phyloP scores from a whole-genome alignment of 2,329 filamentous ascomycete species.

The Clonostachys rosea region DNA sequence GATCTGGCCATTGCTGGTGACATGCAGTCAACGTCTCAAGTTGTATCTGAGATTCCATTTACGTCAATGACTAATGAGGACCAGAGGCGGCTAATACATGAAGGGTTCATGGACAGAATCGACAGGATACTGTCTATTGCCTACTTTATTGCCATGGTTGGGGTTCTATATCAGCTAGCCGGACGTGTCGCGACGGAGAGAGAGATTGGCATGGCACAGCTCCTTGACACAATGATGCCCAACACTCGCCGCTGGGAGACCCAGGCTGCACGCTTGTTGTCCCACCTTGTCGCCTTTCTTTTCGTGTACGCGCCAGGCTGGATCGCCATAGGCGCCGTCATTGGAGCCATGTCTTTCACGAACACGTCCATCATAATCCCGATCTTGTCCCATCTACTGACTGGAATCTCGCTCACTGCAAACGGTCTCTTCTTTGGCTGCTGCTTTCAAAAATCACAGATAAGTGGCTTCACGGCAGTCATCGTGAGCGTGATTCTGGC shows the following conservation, averaged over 20 bases:
- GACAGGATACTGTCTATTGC: not conserved
- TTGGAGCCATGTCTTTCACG: constrained; percentile 18
- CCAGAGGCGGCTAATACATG: not conserved
- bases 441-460: constrained; percentile 22
- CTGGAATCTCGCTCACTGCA: constrained; percentile 53
- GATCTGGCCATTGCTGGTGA: not conserved
- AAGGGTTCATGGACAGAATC: not conserved
- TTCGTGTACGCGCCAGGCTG: constrained; percentile 26
- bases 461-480: not conserved
- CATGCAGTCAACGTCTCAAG: not conserved
- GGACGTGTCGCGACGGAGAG: constrained; percentile 17
- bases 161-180: constrained; percentile 4
- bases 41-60: not conserved
- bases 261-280: constrained; percentile 12
- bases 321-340: constrained; percentile 29
- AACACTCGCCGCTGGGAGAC: constrained; percentile 32
- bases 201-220: constrained; percentile 20
- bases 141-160: not conserved
- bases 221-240: constrained; percentile 22
- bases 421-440: constrained; percentile 52
- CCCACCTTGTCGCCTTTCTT: constrained; percentile 16
- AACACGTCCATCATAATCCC: constrained; percentile 18
- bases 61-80: not conserved
- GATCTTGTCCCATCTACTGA: constrained; percentile 39
- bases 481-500: constrained; percentile 12